Evolutionary conservation across 2,329 filamentous ascomycete species (phyloP).

Genomic region (Aspergillus sergii): DNA sequence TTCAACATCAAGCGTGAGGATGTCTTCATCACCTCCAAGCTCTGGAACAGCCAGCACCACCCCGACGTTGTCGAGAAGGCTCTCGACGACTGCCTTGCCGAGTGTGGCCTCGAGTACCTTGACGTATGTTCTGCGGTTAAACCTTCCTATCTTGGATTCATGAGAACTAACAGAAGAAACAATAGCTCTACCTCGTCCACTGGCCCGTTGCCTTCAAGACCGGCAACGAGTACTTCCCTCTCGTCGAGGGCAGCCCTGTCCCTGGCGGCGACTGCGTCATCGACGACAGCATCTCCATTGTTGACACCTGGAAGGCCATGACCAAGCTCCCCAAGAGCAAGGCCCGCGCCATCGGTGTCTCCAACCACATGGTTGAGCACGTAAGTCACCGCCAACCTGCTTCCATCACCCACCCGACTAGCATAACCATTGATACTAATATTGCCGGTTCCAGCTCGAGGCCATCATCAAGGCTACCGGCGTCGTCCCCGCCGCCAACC

Average conservation of each 20-base stretch:
- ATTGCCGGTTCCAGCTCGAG: slow-evolving; percentile 46
- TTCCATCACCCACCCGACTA: neutral
- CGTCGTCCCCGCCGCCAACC: slow-evolving; percentile 66
- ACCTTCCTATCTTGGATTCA: slow-evolving; percentile 15
- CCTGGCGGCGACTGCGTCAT: slow-evolving; percentile 46
- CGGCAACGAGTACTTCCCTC: slow-evolving; percentile 51
- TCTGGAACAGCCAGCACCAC: slow-evolving; percentile 59
- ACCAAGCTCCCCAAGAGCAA: slow-evolving; percentile 47
- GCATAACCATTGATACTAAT: neutral
- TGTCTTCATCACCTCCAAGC: slow-evolving; percentile 58
- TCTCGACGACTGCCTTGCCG: slow-evolving; percentile 53
- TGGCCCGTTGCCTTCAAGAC: slow-evolving; percentile 48
- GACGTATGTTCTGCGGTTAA: slow-evolving; percentile 46
- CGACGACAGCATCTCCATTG: slow-evolving; percentile 45
- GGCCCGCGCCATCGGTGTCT: slow-evolving; percentile 45
- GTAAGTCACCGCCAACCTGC: slow-evolving; percentile 21
- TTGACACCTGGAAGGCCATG: slow-evolving; percentile 51
- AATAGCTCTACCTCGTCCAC: slow-evolving; percentile 47
- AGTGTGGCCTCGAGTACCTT: slow-evolving; percentile 57
- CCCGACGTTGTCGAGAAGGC: slow-evolving; percentile 55
- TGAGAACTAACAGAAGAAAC: slow-evolving; percentile 5
- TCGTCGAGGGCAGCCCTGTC: slow-evolving; percentile 37
- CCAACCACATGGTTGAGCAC: slow-evolving; percentile 44
- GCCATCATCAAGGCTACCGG: slow-evolving; percentile 56
- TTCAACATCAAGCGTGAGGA: slow-evolving; percentile 45